phyloP scores from a whole-genome alignment of 2,329 filamentous ascomycete genomes.

The Exophiala sp. region DNA sequence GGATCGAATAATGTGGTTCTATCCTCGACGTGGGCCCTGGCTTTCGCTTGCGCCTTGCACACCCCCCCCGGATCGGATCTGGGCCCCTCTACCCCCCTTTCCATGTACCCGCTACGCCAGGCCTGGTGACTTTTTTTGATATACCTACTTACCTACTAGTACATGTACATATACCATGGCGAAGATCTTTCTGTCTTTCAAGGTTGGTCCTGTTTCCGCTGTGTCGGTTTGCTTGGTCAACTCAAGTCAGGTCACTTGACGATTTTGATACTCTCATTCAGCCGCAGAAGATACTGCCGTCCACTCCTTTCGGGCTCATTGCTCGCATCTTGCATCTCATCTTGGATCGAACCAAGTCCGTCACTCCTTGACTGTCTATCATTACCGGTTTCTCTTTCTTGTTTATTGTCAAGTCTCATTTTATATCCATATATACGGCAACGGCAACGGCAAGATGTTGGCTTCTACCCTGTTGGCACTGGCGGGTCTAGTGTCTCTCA shows the following conservation, averaged over 20 bases:
- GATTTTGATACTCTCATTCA: neutral
- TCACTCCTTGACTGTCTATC: slow-evolving; percentile 9
- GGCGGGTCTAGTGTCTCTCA: slow-evolving; percentile 27
- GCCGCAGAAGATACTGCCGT: slow-evolving; percentile 14
- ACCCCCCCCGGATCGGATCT: slow-evolving; percentile 1
- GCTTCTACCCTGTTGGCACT: slow-evolving; percentile 21
- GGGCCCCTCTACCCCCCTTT: slow-evolving; percentile 8
- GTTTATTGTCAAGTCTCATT: too few relatives aligned
- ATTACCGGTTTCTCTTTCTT: slow-evolving; percentile 6
- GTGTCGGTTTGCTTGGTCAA: neutral
- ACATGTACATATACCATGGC: neutral
- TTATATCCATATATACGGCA: too few relatives aligned
- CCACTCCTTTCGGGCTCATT: slow-evolving; percentile 13
- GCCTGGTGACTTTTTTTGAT: neutral
- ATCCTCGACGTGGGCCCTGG: neutral
- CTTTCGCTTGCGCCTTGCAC: neutral
- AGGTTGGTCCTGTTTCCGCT: neutral
- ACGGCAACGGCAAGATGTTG: too few relatives aligned
- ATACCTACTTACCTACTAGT: neutral
- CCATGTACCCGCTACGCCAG: neutral
- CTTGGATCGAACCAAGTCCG: neutral
- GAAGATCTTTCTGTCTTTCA: neutral
- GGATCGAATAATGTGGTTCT: too few relatives aligned
- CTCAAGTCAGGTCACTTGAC: neutral
- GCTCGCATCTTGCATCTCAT: neutral